Base-by-base conservation (phyloP, 1,284 basidiomycete genomes). In the Bjerkandera adusta region DNA sequence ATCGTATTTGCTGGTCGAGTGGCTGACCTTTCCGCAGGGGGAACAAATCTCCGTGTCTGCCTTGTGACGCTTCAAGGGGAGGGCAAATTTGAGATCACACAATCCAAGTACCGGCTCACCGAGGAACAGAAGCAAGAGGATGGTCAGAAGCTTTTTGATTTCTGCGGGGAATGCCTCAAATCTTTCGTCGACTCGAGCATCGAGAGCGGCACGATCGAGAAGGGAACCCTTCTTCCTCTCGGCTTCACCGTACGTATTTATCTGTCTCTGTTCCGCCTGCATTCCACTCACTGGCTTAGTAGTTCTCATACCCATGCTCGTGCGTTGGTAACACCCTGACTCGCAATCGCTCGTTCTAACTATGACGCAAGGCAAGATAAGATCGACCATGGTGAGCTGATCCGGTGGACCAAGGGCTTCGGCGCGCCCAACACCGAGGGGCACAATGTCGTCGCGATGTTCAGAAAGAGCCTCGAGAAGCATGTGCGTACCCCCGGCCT, bases 61-160 rank as follows among this genome's bases (percentile, higher is more conserved):
- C 88, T 97, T 50, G 96, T 99, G 45, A 89, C 86, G 16, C 76
- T 99, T 12, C 83, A 90, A 58, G 96, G 96, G 20, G 76, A 84
- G 6, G 94, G 96, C 52, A 93, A 96, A 73, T 99, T 98, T 67
- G 94, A 98, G 70, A 90, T 99, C 60, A 96, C 93, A 0, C 96
- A 99, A 57, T 89, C 93, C 43, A 99, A 99, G 70, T 98, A 98
- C 70, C 88, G 94, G 48, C 79, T 99, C 45, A 89, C 92, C 2
- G 96, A 99, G 62, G 97, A 98, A 61, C 96, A 99, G 69, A 99
- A 99, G 71, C 94, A 97, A 56, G 90, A 89, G n/a, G 94, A 98
- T 30, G 96, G 95, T 5, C 85, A 92, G 64, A 84, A 87, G 51
- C 72, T 99, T 48, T 96, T 99, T 57, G 97, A 99, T 70, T 99